These are phyloP conservation scores for Bryum argenteum DNA, from an alignment of 225 moss, liverwort and hornwort genomes.

Conservation along the genomic window DNA sequence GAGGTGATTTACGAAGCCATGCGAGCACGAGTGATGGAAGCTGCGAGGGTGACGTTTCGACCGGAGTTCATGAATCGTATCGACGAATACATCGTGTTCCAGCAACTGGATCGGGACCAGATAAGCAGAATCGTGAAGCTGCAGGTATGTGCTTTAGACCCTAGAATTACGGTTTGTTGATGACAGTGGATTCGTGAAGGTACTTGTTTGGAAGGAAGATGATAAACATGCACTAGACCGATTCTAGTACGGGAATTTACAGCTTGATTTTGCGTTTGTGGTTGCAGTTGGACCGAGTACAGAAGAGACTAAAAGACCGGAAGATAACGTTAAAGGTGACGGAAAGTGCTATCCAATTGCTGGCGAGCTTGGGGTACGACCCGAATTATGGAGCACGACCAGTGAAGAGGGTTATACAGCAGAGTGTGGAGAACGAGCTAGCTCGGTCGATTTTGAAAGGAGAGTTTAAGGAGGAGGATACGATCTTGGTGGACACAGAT, in stretches of 20 bases:
- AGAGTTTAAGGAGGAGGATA: constrained; percentile 78
- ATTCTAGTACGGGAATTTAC: not conserved
- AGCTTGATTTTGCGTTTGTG: constrained; percentile 17
- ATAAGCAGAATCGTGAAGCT: constrained; percentile 80
- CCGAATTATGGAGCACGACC: constrained; percentile 95
- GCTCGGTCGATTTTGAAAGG: constrained; percentile 83
- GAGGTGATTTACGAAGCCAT: constrained; percentile 79
- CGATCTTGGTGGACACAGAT: constrained; percentile 71
- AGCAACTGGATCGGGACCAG: constrained; percentile 85
- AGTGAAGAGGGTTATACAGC: constrained; percentile 95
- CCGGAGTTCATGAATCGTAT: constrained; percentile 99
- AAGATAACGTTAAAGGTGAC: constrained; percentile 76
- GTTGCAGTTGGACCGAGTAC: constrained; percentile 76
- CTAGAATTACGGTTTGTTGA: no score
- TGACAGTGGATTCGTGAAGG: no score
- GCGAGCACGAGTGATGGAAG: constrained; percentile 84
- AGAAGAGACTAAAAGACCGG: constrained; percentile 74
- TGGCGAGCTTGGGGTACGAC: constrained; percentile 87
- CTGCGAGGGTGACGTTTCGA: constrained; percentile 82
- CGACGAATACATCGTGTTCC: constrained; percentile 97
- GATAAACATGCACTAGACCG: no score
- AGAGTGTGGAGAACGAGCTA: constrained; percentile 82
- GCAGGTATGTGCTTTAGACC: constrained; percentile 54
- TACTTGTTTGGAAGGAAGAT: no score
- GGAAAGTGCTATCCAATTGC: constrained; percentile 78